Percentiles rank a stretch among this genome's conserved stretches.
phyloP scores from a whole-genome alignment of 306 rosid species.

The Cyamopsis tetragonoloba region DNA sequence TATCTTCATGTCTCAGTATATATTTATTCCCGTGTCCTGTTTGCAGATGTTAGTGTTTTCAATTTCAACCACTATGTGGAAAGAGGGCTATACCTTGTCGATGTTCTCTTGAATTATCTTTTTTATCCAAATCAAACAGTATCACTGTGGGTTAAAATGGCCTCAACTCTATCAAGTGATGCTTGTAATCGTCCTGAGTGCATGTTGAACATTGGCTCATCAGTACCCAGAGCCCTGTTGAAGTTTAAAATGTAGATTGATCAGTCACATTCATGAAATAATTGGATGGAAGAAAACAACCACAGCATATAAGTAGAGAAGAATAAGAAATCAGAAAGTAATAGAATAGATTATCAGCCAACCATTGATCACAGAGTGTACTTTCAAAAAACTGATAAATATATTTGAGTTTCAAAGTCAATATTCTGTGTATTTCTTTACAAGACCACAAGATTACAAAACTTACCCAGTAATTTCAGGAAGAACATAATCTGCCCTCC shows the following conservation, averaged over 20 bases:
- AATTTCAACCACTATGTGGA: not conserved
- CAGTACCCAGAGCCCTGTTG: slow-evolving; percentile 77
- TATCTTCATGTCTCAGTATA: slow-evolving; percentile 12
- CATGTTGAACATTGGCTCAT: slow-evolving; percentile 88
- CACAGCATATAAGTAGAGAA: not conserved
- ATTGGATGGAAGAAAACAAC: slow-evolving; percentile 6
- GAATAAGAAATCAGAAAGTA: not conserved
- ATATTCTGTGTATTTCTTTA: not conserved
- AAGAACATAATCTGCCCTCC: slow-evolving; percentile 93
- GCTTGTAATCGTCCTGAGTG: slow-evolving; percentile 75
- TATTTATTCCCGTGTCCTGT: not conserved
- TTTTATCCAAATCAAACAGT: slow-evolving; percentile 13
- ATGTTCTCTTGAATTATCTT: not conserved
- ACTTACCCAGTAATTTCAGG: slow-evolving; percentile 91
- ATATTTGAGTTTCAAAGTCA: not conserved
- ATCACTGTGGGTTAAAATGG: slow-evolving; percentile 72
- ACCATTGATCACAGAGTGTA: not conserved
- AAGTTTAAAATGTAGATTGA: slow-evolving; percentile 16
- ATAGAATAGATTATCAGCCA: not conserved
- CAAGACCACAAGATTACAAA: slow-evolving; percentile 7
- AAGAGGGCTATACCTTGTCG: slow-evolving; percentile 28
- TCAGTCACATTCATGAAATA: slow-evolving; percentile 14
- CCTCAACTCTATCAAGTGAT: slow-evolving; percentile 91
- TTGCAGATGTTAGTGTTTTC: not conserved
- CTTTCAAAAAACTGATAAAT: not conserved